Conservation (phyloP, 2,329 filamentous ascomycete genomes). For the Phaeophleospora eucalypticola region DNA sequence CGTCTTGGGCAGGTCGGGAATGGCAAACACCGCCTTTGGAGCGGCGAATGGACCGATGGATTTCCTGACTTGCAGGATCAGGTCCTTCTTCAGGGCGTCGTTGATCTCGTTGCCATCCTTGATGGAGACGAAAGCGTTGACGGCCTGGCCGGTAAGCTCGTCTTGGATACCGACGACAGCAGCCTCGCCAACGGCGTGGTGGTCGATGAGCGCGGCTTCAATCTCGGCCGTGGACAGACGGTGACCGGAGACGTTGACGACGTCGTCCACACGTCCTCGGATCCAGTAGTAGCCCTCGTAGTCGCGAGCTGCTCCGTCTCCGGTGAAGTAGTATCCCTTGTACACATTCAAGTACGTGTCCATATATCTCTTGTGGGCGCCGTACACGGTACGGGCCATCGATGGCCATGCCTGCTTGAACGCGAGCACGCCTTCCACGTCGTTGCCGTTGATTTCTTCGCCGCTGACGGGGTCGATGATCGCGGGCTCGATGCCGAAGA, state of each 20-base stretch:
- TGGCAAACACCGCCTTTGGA: constrained; percentile 85
- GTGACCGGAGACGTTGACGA: constrained; percentile 96
- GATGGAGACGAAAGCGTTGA: constrained; percentile 92
- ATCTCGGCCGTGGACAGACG: constrained; percentile 96
- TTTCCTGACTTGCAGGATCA: constrained; percentile 91
- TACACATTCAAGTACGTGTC: constrained; percentile 98
- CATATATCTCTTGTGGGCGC: constrained; percentile 97
- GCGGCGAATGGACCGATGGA: constrained; percentile 96
- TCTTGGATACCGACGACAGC: constrained; percentile 91
- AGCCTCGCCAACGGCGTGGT: constrained; percentile 82
- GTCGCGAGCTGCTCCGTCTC: constrained; percentile 91
- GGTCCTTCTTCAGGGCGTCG: constrained; percentile 85
- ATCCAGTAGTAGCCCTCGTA: constrained; percentile 99
- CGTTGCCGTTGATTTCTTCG: constrained; percentile 88
- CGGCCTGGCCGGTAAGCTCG: constrained; percentile 92
- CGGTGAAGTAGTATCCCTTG: constrained; percentile 95
- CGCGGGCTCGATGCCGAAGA: constrained; percentile 96
- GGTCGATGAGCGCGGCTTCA: constrained; percentile 92
- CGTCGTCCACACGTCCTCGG: constrained; percentile 93
- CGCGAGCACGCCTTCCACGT: constrained; percentile 92
- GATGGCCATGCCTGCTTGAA: constrained; percentile 99
- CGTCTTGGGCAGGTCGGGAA: constrained; percentile 94
- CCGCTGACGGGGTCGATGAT: constrained; percentile 97
- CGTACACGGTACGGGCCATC: constrained; percentile 97
- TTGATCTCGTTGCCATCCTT: constrained; percentile 75